Base-by-base conservation (phyloP, 257 asterid species). In the Ilex asprella region DNA sequence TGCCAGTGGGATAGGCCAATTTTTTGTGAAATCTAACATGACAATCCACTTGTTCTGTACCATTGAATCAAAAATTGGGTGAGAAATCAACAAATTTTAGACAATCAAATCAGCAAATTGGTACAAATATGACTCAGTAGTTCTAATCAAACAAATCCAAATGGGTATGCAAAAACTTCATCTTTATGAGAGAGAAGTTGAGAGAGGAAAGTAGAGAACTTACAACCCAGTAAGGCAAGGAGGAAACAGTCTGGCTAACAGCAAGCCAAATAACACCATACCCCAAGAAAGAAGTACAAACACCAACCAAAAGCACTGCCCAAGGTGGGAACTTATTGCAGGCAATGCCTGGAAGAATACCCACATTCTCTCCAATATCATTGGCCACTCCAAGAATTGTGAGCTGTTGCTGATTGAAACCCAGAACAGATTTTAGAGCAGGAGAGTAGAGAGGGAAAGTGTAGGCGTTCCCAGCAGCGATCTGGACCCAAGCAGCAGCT, bases 181-280 rank as follows among this genome's bases (percentile, higher is more conserved):
- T 46, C 52, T 1, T 46, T 46, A 46, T 10, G 13, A 10, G 52
- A 11, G 52, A 46, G 27, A 21, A 21, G 27, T 21, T 21, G 27
- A 21, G 52, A 46, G 52, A 46, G 52, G 27, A 46, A 12, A 46
- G 52, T 35, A 35, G 41, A 35, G 41, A 35, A 46, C 52, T 10
- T 46, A 46, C 52, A 46, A 46, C 52, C 52, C 52, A 46, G 52
- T 46, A 46, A 46, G 52, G 52, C 52, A 46, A 46, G 52, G 52
- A 46, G 4, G 6, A 12, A 46, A 46, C 52, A 46, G 52, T 46
- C n/a, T 46, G 52, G 13, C 52, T 46, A 46, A 46, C 52, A 46
- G 52, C 52, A 46, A 46, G 52, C 52, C 52, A 46, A 46, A 46
- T 7, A 11, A 46, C 52, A 46, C 52, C 52, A 46, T 46, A 46